Conservation (phyloP, 192 early-diverging fungal genomes). For the Backusella tuberculispora region DNA sequence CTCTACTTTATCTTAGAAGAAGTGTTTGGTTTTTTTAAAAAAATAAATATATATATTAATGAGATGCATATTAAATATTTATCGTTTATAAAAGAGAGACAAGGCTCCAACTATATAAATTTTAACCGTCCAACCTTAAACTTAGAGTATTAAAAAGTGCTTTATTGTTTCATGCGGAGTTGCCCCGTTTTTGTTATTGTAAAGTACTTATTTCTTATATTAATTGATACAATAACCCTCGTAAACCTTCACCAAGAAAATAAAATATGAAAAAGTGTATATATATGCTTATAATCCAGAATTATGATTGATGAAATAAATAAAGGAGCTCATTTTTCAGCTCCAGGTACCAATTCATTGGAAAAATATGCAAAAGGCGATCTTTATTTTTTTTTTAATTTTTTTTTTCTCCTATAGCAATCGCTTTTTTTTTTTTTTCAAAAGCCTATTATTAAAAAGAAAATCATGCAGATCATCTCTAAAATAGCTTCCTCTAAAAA, state of each 20-base stretch:
- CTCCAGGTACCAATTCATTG: not conserved
- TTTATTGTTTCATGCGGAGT: not conserved
- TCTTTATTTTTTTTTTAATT: not conserved
- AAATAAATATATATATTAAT: too few species aligned
- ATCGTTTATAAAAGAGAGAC: not conserved
- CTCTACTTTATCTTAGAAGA: too few species aligned
- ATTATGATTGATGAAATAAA: not conserved
- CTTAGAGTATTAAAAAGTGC: not conserved
- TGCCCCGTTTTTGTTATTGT: not conserved
- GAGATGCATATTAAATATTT: not conserved
- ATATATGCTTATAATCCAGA: not conserved
- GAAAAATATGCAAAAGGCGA: not conserved
- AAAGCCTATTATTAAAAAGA: not conserved
- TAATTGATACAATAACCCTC: not conserved
- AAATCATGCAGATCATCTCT: not conserved
- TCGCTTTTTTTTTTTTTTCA: not conserved
- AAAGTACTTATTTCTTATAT: too few species aligned
- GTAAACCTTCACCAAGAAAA: not conserved
- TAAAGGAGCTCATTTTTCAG: not conserved
- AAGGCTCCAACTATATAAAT: not conserved
- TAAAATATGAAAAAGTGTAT: not conserved
- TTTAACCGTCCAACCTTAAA: not conserved
- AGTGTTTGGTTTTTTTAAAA: too few species aligned
- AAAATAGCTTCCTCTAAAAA: not conserved
- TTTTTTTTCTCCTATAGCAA: not conserved